phyloP scores from a whole-genome alignment of 2,329 filamentous ascomycete species.

The Phyllosticta paracitricarpa region DNA sequence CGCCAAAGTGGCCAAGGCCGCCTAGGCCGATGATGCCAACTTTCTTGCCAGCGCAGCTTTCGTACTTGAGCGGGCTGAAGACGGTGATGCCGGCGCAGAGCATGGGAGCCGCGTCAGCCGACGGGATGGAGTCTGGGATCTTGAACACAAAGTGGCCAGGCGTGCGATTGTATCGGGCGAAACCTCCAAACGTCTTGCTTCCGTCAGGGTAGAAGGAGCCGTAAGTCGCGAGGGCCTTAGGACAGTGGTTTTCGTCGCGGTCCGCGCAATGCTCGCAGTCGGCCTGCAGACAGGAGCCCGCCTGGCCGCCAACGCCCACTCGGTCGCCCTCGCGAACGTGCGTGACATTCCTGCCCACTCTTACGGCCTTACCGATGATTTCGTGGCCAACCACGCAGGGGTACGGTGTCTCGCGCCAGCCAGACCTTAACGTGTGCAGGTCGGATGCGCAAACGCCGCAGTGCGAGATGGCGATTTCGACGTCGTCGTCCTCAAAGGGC shows the following conservation, averaged over 20 bases:
- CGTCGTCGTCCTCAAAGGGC: constrained; percentile 28
- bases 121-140: constrained; percentile 42
- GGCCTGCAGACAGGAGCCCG: constrained; percentile 35
- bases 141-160: constrained; percentile 49
- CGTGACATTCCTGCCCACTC: constrained; percentile 25
- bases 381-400: constrained; percentile 34
- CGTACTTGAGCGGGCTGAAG: constrained; percentile 57
- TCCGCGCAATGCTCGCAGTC: constrained; percentile 45
- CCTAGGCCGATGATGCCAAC: constrained; percentile 66
- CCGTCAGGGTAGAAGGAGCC: constrained; percentile 49
- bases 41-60: constrained; percentile 56
- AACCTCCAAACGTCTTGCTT: constrained; percentile 56
- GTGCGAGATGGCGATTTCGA: constrained; percentile 17
- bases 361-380: constrained; percentile 30
- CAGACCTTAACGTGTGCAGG: constrained; percentile 29
- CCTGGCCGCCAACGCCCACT: constrained; percentile 42
- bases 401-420: constrained; percentile 37
- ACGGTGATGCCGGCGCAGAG: constrained; percentile 70
- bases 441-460: constrained; percentile 1
- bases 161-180: constrained; percentile 45
- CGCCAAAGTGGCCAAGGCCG: constrained; percentile 62
- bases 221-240: constrained; percentile 48
- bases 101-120: constrained; percentile 54
- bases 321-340: constrained; percentile 51
- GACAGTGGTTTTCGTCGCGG: constrained; percentile 36